Base-by-base conservation (phyloP, 495 filamentous ascomycete genomes). In the Penicillium steckii region DNA sequence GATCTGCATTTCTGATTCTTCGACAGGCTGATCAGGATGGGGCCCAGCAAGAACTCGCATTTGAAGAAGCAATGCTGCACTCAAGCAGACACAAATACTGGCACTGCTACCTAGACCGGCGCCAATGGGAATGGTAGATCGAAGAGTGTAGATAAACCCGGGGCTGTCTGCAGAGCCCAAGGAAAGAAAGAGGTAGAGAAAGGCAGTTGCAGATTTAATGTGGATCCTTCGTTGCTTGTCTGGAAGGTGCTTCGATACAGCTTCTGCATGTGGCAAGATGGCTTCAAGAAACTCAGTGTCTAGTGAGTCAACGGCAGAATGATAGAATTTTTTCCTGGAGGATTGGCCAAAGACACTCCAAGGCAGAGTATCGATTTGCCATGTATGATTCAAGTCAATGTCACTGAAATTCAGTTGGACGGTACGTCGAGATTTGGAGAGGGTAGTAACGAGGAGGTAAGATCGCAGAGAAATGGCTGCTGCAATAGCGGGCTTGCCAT, bases 381-480 rank as follows among this genome's bases (percentile, higher is more conserved):
- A 98, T 9, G 86, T 88, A 69, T 98, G 91, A 48, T 85, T 74
- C 48, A 98, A 76, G 40, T 83, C 80, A 44, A 96, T 88, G 61
- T 98, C 94, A 44, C 90, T 82, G 68, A 97, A 97, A 48, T 82
- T 83, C 37, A 98, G 78, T 0, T 90, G 88, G 29, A 98, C 82
- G 2, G 85, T 96, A 52, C 88, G 82, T 55, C 85, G 84, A 7
- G 89, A 88, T 71, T 95, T 96, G 32, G 88, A 89, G 30, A 95
- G 83, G 10, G 91, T 88, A 8, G 90, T 94, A 64, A 96, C 92
- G 51, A 91, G 89, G 35, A 98, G 85, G 69, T 97, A 98, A 30
- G 93, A 97, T 19, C 94, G 90, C 19, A 97, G 79, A 21, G 93
- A 95, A 52, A 98, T 90, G n/a, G 94, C 85, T 15, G 93, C 94